A percentile compares a stretch with the other conserved stretches of the same genome.
Conservation (phyloP, 2,329 filamentous ascomycete genomes). For the Arachnomyces sp. region DNA sequence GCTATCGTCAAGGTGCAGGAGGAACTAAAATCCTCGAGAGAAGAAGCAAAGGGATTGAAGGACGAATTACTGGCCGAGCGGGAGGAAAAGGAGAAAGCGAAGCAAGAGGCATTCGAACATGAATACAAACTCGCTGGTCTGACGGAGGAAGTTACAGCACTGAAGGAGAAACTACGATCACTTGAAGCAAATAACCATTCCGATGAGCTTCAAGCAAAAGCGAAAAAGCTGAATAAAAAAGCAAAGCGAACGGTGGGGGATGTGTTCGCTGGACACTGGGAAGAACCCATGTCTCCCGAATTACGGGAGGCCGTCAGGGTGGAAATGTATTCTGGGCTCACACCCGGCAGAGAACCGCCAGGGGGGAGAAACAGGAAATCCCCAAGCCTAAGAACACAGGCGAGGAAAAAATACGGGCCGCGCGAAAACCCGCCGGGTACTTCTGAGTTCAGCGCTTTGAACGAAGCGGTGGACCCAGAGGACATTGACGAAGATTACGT, state of each 20-base stretch:
- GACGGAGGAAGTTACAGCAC: constrained; percentile 35
- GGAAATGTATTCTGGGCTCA: no score
- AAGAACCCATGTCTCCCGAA: no score
- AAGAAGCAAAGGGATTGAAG: constrained; percentile 42
- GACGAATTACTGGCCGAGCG: constrained; percentile 45
- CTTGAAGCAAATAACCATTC: constrained; percentile 31
- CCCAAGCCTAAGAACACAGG: no score
- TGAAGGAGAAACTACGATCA: constrained; percentile 34
- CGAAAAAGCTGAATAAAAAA: constrained; percentile 20
- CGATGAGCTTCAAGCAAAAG: constrained; percentile 24
- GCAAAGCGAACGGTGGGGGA: constrained; percentile 17
- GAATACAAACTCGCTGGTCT: constrained; percentile 38
- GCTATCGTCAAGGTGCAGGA: constrained; percentile 48
- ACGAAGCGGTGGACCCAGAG: no score
- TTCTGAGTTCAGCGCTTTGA: no score
- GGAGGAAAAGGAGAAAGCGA: constrained; percentile 37
- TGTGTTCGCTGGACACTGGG: no score
- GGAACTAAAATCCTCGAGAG: constrained; percentile 34
- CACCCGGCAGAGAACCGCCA: no score
- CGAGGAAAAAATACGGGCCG: no score
- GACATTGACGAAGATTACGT: constrained; percentile 37
- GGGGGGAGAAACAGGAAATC: no score
- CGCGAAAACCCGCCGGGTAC: no score
- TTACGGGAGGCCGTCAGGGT: no score
- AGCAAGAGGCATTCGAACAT: constrained; percentile 40